phyloP scores from a whole-genome alignment of 345 rosid genomes.

The Brassica carinata region DNA sequence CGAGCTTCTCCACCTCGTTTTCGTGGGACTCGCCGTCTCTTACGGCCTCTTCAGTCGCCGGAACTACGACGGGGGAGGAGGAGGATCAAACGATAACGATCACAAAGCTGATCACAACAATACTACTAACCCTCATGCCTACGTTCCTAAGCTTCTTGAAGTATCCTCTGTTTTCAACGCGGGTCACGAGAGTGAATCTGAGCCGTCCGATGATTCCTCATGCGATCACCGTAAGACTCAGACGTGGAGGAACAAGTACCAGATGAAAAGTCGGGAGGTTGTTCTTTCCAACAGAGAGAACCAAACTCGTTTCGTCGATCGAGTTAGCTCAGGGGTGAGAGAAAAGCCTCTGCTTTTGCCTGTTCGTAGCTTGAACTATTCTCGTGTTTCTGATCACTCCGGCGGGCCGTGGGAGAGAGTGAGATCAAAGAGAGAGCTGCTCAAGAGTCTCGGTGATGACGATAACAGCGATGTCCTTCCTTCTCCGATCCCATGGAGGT shows the following conservation, averaged over 20 bases:
- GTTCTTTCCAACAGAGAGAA: slow-evolving; percentile 48
- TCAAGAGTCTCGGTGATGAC: slow-evolving; percentile 51
- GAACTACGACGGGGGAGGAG: slow-evolving; percentile 52
- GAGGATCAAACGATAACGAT: slow-evolving; percentile 35
- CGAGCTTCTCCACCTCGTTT: slow-evolving; percentile 90
- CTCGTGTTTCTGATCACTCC: slow-evolving; percentile 45
- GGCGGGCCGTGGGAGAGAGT: slow-evolving; percentile 30
- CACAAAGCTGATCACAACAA: slow-evolving; percentile 36
- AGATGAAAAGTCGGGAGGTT: slow-evolving; percentile 60
- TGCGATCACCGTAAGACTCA: slow-evolving; percentile 45
- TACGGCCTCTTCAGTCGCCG: slow-evolving; percentile 86
- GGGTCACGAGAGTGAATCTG: slow-evolving; percentile 43
- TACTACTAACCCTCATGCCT: slow-evolving; percentile 49
- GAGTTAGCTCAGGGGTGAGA: slow-evolving; percentile 39
- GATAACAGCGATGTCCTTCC: slow-evolving; percentile 71
- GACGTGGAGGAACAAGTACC: slow-evolving; percentile 76
- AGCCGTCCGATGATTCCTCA: slow-evolving; percentile 32
- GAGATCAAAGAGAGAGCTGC: slow-evolving; percentile 28
- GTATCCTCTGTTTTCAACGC: slow-evolving; percentile 85
- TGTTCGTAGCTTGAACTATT: slow-evolving; percentile 69
- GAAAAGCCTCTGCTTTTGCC: slow-evolving; percentile 86
- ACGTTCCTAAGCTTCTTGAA: slow-evolving; percentile 75
- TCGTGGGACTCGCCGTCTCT: slow-evolving; percentile 95
- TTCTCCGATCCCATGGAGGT: slow-evolving; percentile 95
- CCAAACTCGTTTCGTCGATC: slow-evolving; percentile 42